Evolutionary conservation across 2,329 filamentous ascomycete genomes (phyloP), one percentile per base, ranked within the genome.

Genomic region (Ophiostoma quercus): DNA sequence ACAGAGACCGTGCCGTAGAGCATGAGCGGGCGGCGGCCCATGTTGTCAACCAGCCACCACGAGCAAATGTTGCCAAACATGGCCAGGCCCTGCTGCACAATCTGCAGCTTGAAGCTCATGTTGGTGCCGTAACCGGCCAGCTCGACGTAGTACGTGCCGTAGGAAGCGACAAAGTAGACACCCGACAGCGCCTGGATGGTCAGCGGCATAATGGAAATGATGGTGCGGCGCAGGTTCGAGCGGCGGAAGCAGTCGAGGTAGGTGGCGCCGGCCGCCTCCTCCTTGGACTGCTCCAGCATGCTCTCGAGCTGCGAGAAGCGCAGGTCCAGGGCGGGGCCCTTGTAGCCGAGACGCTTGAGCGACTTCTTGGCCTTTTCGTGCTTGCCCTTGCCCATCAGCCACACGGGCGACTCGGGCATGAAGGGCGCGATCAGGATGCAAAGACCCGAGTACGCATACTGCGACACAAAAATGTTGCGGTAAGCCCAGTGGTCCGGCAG

Each of bases 231-330:
- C 32, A 81, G 75, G 72, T 84, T 84, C 47, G 80, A 79, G 1
- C 82, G 82, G 67, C 77, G 81, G 74, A 86, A 81, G 68, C 83
- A 85, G 72, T 86, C 84, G 37, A 77, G 29, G 72, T 86, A 86
- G 2, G 79, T 82, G 41, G 82, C 82, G 1, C 82, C 82, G 2
- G 80, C 79, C 71, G 84, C 80, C 69, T 81, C 79, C 69, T 84
- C 81, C 71, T 82, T 77, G 75, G 88, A 87, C 19, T 82, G 82
- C 68, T 83, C 80, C 37, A 82, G 77, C 5, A 82, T 78, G 60
- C 32, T 63, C 14, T 34, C 60, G 1, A 63, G 32, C 60, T 63
- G 60, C 60, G 60, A 34, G 32, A 63, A 63, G 14, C 60, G 60
- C 32, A 34, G 60, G 32, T 63, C 60, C 16, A 63, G 32, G 16